phyloP scores from a whole-genome alignment of 2,329 filamentous ascomycete species.

The Hypoxylon sp. region DNA sequence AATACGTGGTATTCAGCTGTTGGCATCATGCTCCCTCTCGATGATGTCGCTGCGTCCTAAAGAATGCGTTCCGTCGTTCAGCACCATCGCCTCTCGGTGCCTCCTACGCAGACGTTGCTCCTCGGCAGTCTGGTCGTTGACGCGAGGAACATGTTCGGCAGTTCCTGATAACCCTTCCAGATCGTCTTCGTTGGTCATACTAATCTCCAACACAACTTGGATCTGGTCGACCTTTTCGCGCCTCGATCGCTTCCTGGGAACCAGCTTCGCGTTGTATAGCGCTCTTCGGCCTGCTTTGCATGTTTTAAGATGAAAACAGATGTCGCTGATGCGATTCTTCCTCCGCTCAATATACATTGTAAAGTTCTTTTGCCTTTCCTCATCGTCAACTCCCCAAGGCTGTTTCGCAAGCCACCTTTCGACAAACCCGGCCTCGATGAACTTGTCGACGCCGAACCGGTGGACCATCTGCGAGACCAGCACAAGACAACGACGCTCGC shows the following conservation, averaged over 20 bases:
- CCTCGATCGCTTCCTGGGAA: constrained; percentile 46
- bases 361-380: constrained; percentile 64
- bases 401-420: constrained; percentile 79
- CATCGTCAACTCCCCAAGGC: constrained; percentile 65
- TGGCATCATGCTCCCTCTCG: constrained; percentile 63
- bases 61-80: constrained; percentile 84
- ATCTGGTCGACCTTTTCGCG: constrained; percentile 43
- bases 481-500: constrained; percentile 67
- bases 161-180: constrained; percentile 43
- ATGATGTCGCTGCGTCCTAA: constrained; percentile 81
- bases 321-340: constrained; percentile 62
- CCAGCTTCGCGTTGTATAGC: constrained; percentile 59
- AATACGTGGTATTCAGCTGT: constrained; percentile 37
- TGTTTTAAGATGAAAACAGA: constrained; percentile 57
- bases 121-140: constrained; percentile 64
- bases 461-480: constrained; percentile 66
- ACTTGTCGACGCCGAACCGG: constrained; percentile 62
- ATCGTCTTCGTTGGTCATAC: constrained; percentile 43
- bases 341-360: constrained; percentile 57
- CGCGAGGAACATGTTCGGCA: constrained; percentile 48
- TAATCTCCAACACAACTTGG: constrained; percentile 49
- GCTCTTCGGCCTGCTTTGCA: constrained; percentile 60
- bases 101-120: constrained; percentile 78
- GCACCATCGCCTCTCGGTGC: constrained; percentile 86
- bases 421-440: constrained; percentile 71